Percentiles rank a stretch among this genome's conserved stretches.
These are phyloP conservation scores for Auriscalpium orientale DNA, from an alignment of 768 basidiomycete genomes.

Conservation along the genomic window DNA sequence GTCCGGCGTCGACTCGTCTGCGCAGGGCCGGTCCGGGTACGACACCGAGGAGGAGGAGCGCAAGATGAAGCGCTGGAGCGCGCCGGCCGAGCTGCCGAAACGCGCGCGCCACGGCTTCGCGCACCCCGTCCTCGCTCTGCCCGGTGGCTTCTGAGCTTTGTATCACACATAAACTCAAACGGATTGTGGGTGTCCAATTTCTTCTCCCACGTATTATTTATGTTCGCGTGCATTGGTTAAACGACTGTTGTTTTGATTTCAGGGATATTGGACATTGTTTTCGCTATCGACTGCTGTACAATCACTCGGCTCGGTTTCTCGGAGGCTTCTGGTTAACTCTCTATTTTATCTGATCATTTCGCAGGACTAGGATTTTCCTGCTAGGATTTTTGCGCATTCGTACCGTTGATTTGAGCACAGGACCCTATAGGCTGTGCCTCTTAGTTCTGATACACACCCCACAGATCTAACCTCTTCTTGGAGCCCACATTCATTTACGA, in stretches of 20 bases:
- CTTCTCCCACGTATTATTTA: too few relatives aligned
- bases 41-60: slow-evolving; percentile 31
- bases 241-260: too few relatives aligned
- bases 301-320: not conserved
- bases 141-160: slow-evolving; percentile 48
- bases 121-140: slow-evolving; percentile 49
- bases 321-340: too few relatives aligned
- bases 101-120: slow-evolving; percentile 47
- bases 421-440: not conserved
- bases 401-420: not conserved
- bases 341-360: too few relatives aligned
- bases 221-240: too few relatives aligned
- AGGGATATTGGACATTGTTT: not conserved
- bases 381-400: too few relatives aligned
- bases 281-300: not conserved
- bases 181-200: too few relatives aligned
- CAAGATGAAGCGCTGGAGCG: slow-evolving; percentile 42
- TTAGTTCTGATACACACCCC: not conserved
- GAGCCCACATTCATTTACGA: not conserved
- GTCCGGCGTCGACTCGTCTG: slow-evolving; percentile 7
- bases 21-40: slow-evolving; percentile 14
- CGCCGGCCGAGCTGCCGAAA: slow-evolving; percentile 52
- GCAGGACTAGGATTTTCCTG: too few relatives aligned
- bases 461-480: not conserved
- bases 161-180: not conserved